Base-by-base conservation (phyloP, 164 flowering plant species). In the Saururus chinensis region DNA sequence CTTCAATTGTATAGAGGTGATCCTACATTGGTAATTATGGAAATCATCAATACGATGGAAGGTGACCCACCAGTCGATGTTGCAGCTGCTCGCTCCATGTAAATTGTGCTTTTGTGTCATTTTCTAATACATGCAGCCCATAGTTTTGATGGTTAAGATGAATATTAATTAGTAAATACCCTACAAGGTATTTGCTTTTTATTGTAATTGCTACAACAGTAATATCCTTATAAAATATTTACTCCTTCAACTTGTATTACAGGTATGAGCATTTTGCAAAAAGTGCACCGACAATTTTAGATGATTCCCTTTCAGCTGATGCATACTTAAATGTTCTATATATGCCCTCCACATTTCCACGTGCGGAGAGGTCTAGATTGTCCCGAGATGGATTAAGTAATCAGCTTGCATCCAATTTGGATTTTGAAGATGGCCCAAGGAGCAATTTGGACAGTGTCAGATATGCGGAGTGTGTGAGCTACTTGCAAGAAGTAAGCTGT, bases 221-320 rank as follows among this genome's bases (percentile, higher is more conserved):
- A 19, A 7, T 20, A 5, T 30, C 37, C 37, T 30, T 30, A 30
- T n/a, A 30, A 2, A 45, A 55, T 23, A 6, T 41, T 55, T 57
- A 22, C 14, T 63, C 9, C 19, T 22, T 41, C 40, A 40, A 42
- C 9, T 56, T 35, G 25, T 64, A 37, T 59, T 74, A 53, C 79
- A 92, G 99, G 97, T 91, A 87, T 70, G 96, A 90, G 51, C 97
- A 95, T 81, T 81, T 95, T 77, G 96, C 99, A 23, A 85, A 66
- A 81, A 95, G 97, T 82, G 99, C 99, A 59, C 97, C 97, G 40
- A 83, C 96, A 57, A 92, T 95, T 63, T 79, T 91, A 77, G 99
- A 95, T 75, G 97, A 95, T 79, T 92, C 99, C 67, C 90, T 95
- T 58, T 95, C 99, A 67, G 99, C 99, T 59, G 99, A 95, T 80